phyloP scores from a whole-genome alignment of 2,329 filamentous ascomycete genomes.

The Botrytis pseudocinerea region DNA sequence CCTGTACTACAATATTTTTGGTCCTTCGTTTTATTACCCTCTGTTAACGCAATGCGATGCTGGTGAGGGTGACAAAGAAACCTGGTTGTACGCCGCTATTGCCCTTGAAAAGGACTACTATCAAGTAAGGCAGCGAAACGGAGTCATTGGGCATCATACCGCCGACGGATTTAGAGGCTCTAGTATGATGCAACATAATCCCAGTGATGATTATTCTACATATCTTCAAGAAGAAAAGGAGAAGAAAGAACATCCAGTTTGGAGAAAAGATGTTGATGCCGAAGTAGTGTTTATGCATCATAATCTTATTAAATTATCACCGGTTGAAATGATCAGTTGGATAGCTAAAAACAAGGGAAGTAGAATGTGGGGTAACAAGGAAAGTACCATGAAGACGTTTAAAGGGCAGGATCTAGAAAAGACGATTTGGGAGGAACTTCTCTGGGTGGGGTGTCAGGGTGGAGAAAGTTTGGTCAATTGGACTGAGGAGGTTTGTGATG shows the following conservation, averaged over 20 bases:
- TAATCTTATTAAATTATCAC: slow-evolving; percentile 19
- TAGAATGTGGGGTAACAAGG: slow-evolving; percentile 21
- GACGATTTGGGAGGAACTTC: slow-evolving; percentile 17
- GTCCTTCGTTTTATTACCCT: slow-evolving; percentile 48
- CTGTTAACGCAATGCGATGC: slow-evolving; percentile 46
- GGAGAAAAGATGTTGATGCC: not conserved
- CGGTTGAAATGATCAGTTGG: slow-evolving; percentile 13
- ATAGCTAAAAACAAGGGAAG: not conserved
- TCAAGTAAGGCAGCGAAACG: slow-evolving; percentile 39
- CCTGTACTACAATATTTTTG: slow-evolving; percentile 52
- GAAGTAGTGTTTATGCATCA: slow-evolving; percentile 21
- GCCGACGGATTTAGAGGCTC: not conserved
- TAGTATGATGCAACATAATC: slow-evolving; percentile 20
- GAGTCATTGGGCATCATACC: slow-evolving; percentile 4
- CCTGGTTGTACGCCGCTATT: slow-evolving; percentile 48
- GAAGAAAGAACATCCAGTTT: not conserved
- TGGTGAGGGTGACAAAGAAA: slow-evolving; percentile 53
- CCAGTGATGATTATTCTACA: slow-evolving; percentile 8
- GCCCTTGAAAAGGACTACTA: slow-evolving; percentile 45
- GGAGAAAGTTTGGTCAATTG: slow-evolving; percentile 1
- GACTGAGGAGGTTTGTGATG: slow-evolving; percentile 12
- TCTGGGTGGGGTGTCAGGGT: slow-evolving; percentile 17
- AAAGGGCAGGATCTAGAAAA: slow-evolving; percentile 19
- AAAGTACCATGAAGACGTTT: not conserved
- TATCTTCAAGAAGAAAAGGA: not conserved